These are phyloP conservation scores for Kickxella alabastrina DNA, from an alignment of 192 early-diverging fungal species.

Conservation along the genomic window DNA sequence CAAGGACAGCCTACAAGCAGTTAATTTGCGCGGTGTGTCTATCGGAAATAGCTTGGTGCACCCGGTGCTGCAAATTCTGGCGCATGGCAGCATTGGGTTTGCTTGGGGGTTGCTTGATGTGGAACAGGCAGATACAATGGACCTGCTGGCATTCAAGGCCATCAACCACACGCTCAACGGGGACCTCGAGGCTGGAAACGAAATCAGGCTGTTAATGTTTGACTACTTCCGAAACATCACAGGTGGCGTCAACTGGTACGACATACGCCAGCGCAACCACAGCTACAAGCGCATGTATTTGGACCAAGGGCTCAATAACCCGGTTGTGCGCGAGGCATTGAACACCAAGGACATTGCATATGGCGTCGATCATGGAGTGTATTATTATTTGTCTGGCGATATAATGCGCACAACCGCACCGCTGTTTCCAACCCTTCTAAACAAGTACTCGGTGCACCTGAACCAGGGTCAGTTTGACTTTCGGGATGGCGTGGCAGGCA, in stretches of 20 bases:
- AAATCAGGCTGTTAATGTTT: slow-evolving; percentile 56
- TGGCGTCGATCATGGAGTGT: slow-evolving; percentile 55
- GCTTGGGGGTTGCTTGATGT: slow-evolving; percentile 39
- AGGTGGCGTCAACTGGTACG: slow-evolving; percentile 74
- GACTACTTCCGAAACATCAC: slow-evolving; percentile 62
- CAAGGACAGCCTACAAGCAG: slow-evolving; percentile 8
- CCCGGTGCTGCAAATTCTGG: slow-evolving; percentile 42
- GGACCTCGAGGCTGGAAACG: slow-evolving; percentile 53
- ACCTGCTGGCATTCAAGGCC: slow-evolving; percentile 47
- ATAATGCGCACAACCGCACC: slow-evolving; percentile 62
- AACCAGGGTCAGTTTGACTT: slow-evolving; percentile 84
- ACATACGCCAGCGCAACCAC: slow-evolving; percentile 62
- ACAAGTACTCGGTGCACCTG: slow-evolving; percentile 56
- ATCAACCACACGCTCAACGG: slow-evolving; percentile 32
- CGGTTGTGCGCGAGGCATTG: slow-evolving; percentile 54
- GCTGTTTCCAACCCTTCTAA: slow-evolving; percentile 57
- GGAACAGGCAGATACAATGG: slow-evolving; percentile 35
- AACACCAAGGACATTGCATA: slow-evolving; percentile 54
- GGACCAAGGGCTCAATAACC: slow-evolving; percentile 57
- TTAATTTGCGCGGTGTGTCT: slow-evolving; percentile 57
- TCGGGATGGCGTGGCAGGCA: slow-evolving; percentile 68
- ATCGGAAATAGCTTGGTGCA: slow-evolving; percentile 54
- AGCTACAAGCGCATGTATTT: slow-evolving; percentile 62
- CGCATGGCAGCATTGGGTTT: slow-evolving; percentile 42
- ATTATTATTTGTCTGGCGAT: slow-evolving; percentile 53